Evolutionary conservation across 2,329 filamentous ascomycete genomes (phyloP).

Genomic region (Epichloe brachyelytri): DNA sequence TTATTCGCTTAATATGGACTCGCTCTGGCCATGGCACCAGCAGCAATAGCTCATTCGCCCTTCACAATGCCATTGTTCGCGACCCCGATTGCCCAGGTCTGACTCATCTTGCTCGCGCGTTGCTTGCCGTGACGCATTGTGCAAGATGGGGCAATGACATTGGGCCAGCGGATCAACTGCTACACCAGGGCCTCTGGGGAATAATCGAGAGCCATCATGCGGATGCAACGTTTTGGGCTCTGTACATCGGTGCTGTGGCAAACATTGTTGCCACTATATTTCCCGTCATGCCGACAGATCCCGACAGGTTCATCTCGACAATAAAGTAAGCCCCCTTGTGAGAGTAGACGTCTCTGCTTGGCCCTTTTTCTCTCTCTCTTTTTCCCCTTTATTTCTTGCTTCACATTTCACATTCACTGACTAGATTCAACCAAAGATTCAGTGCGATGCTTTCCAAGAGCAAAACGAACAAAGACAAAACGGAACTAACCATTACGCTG

Average conservation of each 20-base stretch:
- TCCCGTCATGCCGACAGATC: constrained; percentile 26
- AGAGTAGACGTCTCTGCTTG: not conserved
- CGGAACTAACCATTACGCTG: constrained; percentile 24
- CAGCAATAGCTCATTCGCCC: constrained; percentile 50
- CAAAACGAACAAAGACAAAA: constrained; percentile 21
- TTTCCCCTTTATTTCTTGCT: not conserved
- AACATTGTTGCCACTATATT: constrained; percentile 29
- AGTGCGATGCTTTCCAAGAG: not conserved
- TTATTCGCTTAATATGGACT: constrained; percentile 39
- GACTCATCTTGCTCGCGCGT: constrained; percentile 56
- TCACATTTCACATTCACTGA: not conserved
- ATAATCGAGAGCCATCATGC: constrained; percentile 25
- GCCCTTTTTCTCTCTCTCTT: not conserved
- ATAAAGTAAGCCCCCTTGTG: constrained; percentile 23
- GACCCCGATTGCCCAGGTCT: constrained; percentile 59
- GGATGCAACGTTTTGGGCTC: constrained; percentile 37
- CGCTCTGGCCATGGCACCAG: constrained; percentile 34
- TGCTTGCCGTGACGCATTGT: constrained; percentile 59
- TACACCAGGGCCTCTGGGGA: constrained; percentile 29
- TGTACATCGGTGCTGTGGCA: constrained; percentile 38
- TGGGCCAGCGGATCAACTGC: constrained; percentile 31
- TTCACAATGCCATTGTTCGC: constrained; percentile 61
- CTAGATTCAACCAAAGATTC: not conserved
- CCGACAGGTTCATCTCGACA: constrained; percentile 19
- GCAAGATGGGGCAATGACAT: constrained; percentile 60